Conservation (phyloP, 257 asterid species). For the Jasminum sambac region DNA sequence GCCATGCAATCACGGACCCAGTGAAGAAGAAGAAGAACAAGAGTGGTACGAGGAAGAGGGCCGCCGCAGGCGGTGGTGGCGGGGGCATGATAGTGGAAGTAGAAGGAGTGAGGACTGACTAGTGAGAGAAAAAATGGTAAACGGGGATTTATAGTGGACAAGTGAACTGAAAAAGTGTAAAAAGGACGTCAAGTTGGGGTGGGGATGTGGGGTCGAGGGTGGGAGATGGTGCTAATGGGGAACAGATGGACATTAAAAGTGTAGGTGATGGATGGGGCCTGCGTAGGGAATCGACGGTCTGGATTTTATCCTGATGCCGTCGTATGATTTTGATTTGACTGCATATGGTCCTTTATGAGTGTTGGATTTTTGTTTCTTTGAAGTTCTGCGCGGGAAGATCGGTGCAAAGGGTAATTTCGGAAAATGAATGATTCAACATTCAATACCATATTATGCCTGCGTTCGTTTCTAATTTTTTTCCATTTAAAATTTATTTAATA, state of each 20-base stretch:
- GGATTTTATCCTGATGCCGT: conserved; percentile 27
- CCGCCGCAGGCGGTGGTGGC: conserved; percentile 10
- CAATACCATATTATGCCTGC: too few species aligned
- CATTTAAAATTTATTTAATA: too few species aligned
- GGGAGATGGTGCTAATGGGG: conserved; percentile 44
- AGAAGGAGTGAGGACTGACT: not conserved
- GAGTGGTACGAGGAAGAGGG: not conserved
- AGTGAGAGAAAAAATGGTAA: conserved; percentile 16
- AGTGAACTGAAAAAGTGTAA: conserved; percentile 6
- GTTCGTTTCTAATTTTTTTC: too few species aligned
- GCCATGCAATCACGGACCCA: conserved; percentile 48
- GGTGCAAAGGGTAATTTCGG: conserved; percentile 36
- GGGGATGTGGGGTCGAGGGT: too few species aligned
- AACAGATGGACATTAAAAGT: conserved; percentile 70
- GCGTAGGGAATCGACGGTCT: conserved; percentile 13
- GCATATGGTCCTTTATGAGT: not conserved
- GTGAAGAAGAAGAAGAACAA: conserved; percentile 29
- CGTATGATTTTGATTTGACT: conserved; percentile 20
- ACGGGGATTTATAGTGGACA: conserved; percentile 18
- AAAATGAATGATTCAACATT: not conserved
- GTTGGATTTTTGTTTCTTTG: not conserved
- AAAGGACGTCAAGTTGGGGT: not conserved
- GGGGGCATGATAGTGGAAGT: conserved; percentile 20
- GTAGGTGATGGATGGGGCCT: conserved; percentile 50
- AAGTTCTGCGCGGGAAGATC: conserved; percentile 45